Conservation (phyloP, 2,329 filamentous ascomycete species). For the Aspergillus sp. region DNA sequence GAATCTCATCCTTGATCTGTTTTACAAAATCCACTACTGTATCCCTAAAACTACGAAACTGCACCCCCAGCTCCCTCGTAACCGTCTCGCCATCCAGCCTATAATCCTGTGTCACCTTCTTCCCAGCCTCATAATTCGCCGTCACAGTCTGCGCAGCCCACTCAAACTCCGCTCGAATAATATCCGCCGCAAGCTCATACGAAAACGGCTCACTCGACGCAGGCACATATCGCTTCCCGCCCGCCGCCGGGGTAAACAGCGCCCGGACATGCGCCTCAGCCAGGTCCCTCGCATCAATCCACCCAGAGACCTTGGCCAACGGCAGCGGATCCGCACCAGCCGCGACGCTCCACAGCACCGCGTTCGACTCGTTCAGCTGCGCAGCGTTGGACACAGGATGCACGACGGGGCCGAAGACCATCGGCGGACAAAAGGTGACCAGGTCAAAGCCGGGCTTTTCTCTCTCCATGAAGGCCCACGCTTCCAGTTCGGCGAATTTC, state of each 20-base stretch:
- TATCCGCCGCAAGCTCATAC: conserved; percentile 38
- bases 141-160: neutral
- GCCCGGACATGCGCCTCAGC: conserved; percentile 46
- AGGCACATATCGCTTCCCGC: conserved; percentile 36
- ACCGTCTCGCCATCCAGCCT: neutral
- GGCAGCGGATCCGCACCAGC: conserved; percentile 34
- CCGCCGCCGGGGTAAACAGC: conserved; percentile 31
- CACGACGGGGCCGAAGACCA: conserved; percentile 46
- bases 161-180: conserved; percentile 9
- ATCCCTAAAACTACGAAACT: neutral
- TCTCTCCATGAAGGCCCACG: conserved; percentile 33
- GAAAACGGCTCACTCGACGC: conserved; percentile 46
- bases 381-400: conserved; percentile 35
- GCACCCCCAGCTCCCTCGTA: neutral
- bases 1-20: neutral
- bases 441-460: conserved; percentile 41
- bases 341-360: conserved; percentile 43
- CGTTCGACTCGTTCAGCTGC: conserved; percentile 45
- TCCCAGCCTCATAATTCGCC: neutral
- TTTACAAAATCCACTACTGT: neutral
- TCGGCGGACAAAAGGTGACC: conserved; percentile 46
- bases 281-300: conserved; percentile 49
- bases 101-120: neutral
- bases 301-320: conserved; percentile 27
- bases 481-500: conserved; percentile 30